These are phyloP conservation scores for Suhomyces terraborum DNA, from an alignment of 1,139 yeast species.

Conservation along the genomic window DNA sequence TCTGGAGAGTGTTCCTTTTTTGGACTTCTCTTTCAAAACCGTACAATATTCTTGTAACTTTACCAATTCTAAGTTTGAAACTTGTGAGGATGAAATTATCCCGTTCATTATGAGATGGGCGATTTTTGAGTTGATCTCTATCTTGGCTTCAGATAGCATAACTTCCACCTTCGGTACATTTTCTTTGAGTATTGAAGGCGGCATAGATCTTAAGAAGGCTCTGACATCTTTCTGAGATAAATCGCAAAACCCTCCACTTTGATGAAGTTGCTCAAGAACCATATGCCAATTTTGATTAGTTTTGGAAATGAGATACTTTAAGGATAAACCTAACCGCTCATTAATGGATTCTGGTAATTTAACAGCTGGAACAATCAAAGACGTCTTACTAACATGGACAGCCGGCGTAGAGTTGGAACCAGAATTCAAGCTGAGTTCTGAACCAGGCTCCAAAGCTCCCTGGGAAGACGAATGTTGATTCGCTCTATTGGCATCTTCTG, in stretches of 20 bases:
- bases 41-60: constrained; percentile 29
- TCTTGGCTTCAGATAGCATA: constrained; percentile 38
- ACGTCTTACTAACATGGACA: constrained; percentile 9
- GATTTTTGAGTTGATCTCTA: constrained; percentile 36
- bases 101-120: constrained; percentile 49
- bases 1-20: constrained; percentile 25
- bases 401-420: not conserved
- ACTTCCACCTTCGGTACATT: constrained; percentile 37
- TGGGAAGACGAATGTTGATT: not conserved
- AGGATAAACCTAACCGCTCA: constrained; percentile 49
- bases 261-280: constrained; percentile 48
- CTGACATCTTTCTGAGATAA: constrained; percentile 41
- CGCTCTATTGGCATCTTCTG: not conserved
- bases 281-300: constrained; percentile 57
- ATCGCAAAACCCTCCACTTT: constrained; percentile 43
- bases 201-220: constrained; percentile 46
- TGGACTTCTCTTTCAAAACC: constrained; percentile 17
- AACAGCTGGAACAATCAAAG: constrained; percentile 21
- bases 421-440: not conserved
- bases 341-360: constrained; percentile 46
- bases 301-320: constrained; percentile 47
- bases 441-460: not conserved
- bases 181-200: constrained; percentile 35
- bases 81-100: constrained; percentile 29
- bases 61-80: constrained; percentile 27